phyloP scores from a whole-genome alignment of 164 flowering plant species.

The Paratinospora sagittata region DNA sequence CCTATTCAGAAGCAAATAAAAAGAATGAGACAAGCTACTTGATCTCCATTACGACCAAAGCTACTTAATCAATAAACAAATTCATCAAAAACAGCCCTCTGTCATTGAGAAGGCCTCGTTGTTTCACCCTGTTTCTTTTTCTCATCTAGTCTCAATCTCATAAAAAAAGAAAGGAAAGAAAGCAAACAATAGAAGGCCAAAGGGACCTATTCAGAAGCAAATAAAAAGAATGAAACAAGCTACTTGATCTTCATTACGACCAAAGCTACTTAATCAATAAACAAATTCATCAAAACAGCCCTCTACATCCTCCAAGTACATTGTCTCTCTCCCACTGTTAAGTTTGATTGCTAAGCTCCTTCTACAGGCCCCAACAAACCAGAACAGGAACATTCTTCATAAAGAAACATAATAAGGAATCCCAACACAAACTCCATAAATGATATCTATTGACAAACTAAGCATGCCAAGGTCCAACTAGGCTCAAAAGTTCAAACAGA shows the following conservation, averaged over 20 bases:
- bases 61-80: not conserved
- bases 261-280: not conserved
- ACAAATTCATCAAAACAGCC: constrained; percentile 2
- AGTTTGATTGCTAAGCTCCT: too few species aligned
- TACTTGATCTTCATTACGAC: not conserved
- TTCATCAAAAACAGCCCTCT: constrained; percentile 2
- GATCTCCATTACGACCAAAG: not conserved
- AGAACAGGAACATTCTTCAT: too few species aligned
- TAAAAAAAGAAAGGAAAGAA: not conserved
- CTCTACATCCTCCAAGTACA: not conserved
- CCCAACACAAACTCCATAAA: too few species aligned
- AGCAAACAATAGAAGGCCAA: not conserved
- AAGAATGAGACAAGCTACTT: not conserved
- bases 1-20: not conserved
- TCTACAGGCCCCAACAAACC: too few species aligned
- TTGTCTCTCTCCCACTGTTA: too few species aligned
- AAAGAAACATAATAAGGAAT: too few species aligned
- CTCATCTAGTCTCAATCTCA: not conserved
- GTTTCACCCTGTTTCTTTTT: not conserved
- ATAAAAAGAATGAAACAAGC: not conserved
- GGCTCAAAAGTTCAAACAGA: too few species aligned
- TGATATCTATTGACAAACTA: too few species aligned
- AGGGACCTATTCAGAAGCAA: not conserved
- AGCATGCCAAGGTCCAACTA: too few species aligned
- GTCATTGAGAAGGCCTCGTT: not conserved